A percentile compares a stretch with the other conserved stretches of the same genome.
phyloP scores from a whole-genome alignment of 768 basidiomycete genomes.

The Calvatia gigantea region DNA sequence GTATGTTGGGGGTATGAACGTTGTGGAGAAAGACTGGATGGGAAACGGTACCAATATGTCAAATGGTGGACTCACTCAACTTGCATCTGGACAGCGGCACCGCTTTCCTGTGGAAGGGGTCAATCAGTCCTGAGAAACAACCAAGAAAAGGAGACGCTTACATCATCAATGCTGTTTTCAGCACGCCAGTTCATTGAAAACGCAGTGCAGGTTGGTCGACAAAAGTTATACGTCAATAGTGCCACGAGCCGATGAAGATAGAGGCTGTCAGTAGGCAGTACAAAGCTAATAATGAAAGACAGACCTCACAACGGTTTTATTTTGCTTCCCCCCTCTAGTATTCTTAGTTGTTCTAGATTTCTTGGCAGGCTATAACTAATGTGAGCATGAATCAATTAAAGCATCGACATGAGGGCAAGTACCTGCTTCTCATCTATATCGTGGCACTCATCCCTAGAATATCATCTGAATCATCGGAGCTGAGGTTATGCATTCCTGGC shows the following conservation, averaged over 20 bases:
- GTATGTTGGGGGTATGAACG: conserved; percentile 11
- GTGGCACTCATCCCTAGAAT: conserved; percentile 1
- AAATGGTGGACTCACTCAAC: conserved; percentile 4
- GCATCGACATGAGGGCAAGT: background rate
- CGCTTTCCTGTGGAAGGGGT: conserved; percentile 8
- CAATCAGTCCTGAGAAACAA: background rate
- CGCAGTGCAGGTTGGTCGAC: background rate
- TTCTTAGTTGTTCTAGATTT: conserved; percentile 35
- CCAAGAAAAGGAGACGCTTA: background rate
- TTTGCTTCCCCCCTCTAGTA: conserved; percentile 13
- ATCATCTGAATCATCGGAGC: background rate
- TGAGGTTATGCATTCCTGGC: background rate
- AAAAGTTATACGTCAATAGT: too few relatives aligned
- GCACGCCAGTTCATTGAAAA: background rate
- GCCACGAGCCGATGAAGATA: too few relatives aligned
- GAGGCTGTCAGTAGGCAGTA: too few relatives aligned
- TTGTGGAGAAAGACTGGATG: conserved; percentile 11
- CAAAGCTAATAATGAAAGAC: background rate
- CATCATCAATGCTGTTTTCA: conserved; percentile 7
- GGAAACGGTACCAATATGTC: background rate
- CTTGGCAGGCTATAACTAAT: conserved; percentile 32
- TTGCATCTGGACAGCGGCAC: conserved; percentile 5
- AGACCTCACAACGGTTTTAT: background rate
- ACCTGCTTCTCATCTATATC: conserved; percentile 4
- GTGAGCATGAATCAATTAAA: conserved; percentile 2